Base-by-base conservation (phyloP, 2,329 filamentous ascomycete species). In the Cyphellophora attinorum region DNA sequence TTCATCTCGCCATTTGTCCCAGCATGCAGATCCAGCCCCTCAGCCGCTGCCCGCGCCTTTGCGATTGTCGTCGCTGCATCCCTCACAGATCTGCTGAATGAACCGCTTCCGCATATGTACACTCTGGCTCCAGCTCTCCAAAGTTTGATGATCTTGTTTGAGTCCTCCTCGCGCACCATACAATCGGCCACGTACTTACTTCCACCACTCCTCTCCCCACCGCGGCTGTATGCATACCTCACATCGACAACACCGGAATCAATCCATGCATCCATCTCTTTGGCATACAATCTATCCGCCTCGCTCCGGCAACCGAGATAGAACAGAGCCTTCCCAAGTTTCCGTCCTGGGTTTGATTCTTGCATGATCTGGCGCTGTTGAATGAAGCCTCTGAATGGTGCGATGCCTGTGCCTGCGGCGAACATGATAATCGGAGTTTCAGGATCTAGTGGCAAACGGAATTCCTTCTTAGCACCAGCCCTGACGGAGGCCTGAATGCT, bases 21-120 rank as follows among this genome's bases (percentile, higher is more conserved):
- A n/a, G n/a, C n/a, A n/a, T n/a, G n/a, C n/a, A n/a, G n/a, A n/a
- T n/a, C n/a, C n/a, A n/a, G n/a, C n/a, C n/a, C n/a, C n/a, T n/a
- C n/a, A n/a, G n/a, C n/a, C n/a, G n/a, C n/a, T n/a, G n/a, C n/a
- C n/a, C n/a, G n/a, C n/a, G n/a, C n/a, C n/a, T n/a, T n/a, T n/a
- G n/a, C n/a, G n/a, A n/a, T n/a, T n/a, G n/a, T n/a, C n/a, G n/a
- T n/a, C n/a, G n/a, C n/a, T n/a, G n/a, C n/a, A n/a, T n/a, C n/a
- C n/a, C n/a, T n/a, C n/a, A n/a, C n/a, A n/a, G n/a, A n/a, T 34
- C 64, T 61, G 12, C 67, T 68, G 1, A 76, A 58, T 11, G 58
- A 59, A 4, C 62, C 59, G 28, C 71, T 74, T 3, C 80, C 80
- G 51, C 80, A 85, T 2, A 82, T 68, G 47, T 73, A 84, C 1